Percentiles rank a stretch among this genome's conserved stretches.
Conservation (phyloP, 208 protist genomes). For the Trypanosoma rangeli region DNA sequence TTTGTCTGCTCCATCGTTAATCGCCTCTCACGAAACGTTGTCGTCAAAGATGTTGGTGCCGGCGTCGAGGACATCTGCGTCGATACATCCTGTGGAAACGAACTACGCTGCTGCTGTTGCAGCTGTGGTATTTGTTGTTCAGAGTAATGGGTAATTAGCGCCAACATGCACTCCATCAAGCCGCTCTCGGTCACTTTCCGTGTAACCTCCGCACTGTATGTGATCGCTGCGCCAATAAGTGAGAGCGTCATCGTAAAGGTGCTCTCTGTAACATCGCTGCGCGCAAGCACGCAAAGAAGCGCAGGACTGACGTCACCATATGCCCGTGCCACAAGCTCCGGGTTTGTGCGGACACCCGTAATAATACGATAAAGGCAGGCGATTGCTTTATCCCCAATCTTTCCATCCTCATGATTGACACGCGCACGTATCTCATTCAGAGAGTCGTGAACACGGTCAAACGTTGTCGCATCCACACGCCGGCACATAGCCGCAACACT, state of each 20-base stretch:
- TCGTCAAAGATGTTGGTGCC: not conserved
- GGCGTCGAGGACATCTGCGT: not conserved
- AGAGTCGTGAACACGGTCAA: conserved; percentile 48
- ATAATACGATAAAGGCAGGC: conserved; percentile 56
- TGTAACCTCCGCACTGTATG: conserved; percentile 43
- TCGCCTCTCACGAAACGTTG: conserved; percentile 14
- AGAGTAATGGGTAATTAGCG: conserved; percentile 17
- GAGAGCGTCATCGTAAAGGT: conserved; percentile 44
- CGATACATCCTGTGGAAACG: not conserved
- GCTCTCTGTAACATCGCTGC: conserved; percentile 39
- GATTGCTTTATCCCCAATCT: conserved; percentile 71
- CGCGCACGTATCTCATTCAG: conserved; percentile 74
- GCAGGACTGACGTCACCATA: conserved; percentile 51
- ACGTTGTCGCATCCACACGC: conserved; percentile 47
- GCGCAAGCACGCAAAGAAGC: conserved; percentile 42
- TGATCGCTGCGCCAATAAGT: conserved; percentile 50
- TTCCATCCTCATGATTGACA: conserved; percentile 61
- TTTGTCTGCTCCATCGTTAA: conserved; percentile 52
- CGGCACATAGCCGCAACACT: conserved; percentile 74
- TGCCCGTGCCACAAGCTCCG: conserved; percentile 41
- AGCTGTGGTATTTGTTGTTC: not conserved
- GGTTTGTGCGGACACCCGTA: conserved; percentile 40
- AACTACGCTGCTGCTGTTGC: not conserved
- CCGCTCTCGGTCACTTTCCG: conserved; percentile 41
- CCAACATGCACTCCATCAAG: conserved; percentile 28